Conservation (phyloP, 768 basidiomycete genomes). For the Cystofilobasidium bisporidii region DNA sequence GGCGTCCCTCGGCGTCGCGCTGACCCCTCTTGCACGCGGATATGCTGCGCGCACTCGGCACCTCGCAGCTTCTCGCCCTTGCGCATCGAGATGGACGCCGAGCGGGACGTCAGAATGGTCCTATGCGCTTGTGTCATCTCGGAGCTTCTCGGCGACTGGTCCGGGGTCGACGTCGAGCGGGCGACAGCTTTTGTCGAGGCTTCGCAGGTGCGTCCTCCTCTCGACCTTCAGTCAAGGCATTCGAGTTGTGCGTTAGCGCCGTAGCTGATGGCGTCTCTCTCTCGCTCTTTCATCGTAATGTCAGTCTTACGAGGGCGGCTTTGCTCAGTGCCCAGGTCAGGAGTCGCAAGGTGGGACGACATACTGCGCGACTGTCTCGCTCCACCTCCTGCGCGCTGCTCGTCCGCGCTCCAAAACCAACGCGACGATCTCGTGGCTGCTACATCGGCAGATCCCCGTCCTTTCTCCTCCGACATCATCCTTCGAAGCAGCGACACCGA, state of each 20-base stretch:
- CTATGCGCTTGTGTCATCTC: conserved; percentile 83
- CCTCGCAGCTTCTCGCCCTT: conserved; percentile 22
- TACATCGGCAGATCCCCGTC: conserved; percentile 54
- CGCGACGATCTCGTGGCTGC: conserved; percentile 63
- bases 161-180: conserved; percentile 53
- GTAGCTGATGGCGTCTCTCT: not conserved
- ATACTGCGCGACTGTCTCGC: conserved; percentile 75
- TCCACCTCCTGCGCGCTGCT: conserved; percentile 41
- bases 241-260: too few species aligned
- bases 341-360: conserved; percentile 93
- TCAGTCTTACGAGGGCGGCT: conserved; percentile 88
- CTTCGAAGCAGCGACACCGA: not conserved
- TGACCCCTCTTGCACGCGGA: too few species aligned
- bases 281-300: not conserved
- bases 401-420: conserved; percentile 44
- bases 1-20: not conserved
- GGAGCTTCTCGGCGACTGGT: conserved; percentile 69
- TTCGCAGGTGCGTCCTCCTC: conserved; percentile 55
- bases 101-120: conserved; percentile 69
- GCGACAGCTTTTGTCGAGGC: conserved; percentile 57
- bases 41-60: not conserved
- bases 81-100: conserved; percentile 18
- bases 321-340: conserved; percentile 65
- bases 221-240: too few species aligned
- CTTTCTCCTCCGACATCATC: not conserved